Evolutionary conservation across 2,329 filamentous ascomycete genomes (phyloP).

Genomic region (Alternaria infectoria): DNA sequence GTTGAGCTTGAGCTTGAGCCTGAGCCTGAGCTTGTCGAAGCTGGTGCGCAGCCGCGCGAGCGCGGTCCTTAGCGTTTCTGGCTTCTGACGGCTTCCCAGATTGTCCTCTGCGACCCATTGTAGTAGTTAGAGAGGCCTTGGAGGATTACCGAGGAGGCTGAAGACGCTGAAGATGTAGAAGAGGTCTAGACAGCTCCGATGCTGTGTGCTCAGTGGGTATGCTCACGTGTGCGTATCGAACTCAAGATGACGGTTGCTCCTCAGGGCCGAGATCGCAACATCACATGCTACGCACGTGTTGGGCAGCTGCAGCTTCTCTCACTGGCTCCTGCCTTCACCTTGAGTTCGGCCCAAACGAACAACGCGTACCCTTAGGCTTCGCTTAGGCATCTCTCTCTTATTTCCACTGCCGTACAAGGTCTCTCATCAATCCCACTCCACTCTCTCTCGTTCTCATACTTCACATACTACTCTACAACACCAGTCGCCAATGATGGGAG

Average conservation of each 20-base stretch:
- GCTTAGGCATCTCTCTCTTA: not conserved
- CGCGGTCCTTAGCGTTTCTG: not conserved
- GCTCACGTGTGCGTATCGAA: not conserved
- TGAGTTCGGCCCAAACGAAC: slow-evolving; percentile 5
- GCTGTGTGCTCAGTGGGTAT: not conserved
- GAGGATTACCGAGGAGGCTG: not conserved
- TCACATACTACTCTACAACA: not conserved
- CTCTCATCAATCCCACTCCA: not conserved
- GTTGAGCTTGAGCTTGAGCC: not conserved
- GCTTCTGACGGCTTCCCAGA: not conserved
- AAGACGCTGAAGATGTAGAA: not conserved
- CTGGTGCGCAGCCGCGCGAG: not conserved
- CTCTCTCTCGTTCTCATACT: not conserved
- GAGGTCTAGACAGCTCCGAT: not conserved
- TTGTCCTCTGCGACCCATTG: not conserved
- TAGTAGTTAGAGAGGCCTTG: not conserved
- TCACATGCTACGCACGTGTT: not conserved
- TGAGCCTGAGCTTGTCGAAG: not conserved
- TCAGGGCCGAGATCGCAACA: not conserved
- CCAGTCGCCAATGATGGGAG: not conserved
- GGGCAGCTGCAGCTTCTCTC: not conserved
- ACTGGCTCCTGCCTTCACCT: slow-evolving; percentile 10
- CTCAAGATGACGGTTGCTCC: not conserved
- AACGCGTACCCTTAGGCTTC: not conserved
- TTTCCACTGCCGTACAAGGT: not conserved